Percentiles rank a stretch among this genome's conserved stretches.
phyloP scores from a whole-genome alignment of 352 stramenopile species.

The Phytophthora pini region DNA sequence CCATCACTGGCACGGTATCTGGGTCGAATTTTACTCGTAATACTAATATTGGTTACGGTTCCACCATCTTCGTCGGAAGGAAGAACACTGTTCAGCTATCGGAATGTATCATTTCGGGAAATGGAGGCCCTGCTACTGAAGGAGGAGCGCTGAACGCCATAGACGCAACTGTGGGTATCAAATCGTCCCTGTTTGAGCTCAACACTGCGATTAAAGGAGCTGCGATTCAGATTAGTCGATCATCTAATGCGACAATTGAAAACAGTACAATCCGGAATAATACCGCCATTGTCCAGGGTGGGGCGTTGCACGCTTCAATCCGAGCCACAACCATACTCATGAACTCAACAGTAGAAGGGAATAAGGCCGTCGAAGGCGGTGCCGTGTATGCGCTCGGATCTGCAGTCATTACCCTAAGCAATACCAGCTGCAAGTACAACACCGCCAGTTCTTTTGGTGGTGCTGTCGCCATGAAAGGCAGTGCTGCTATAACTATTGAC shows the following conservation, averaged over 20 bases:
- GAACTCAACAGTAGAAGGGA: slow-evolving; percentile 41
- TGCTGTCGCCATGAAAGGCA: slow-evolving; percentile 40
- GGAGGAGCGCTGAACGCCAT: slow-evolving; percentile 53
- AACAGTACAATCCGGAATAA: slow-evolving; percentile 48
- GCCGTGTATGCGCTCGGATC: slow-evolving; percentile 55
- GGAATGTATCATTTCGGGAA: slow-evolving; percentile 32
- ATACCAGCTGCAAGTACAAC: slow-evolving; percentile 31
- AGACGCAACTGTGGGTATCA: slow-evolving; percentile 45
- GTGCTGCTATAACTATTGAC: slow-evolving; percentile 25
- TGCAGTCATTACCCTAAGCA: slow-evolving; percentile 27
- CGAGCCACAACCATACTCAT: slow-evolving; percentile 41
- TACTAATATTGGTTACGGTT: slow-evolving; percentile 57
- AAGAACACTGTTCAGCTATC: slow-evolving; percentile 49
- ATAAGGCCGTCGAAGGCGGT: slow-evolving; percentile 53
- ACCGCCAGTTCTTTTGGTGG: slow-evolving; percentile 54
- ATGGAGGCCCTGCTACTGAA: slow-evolving; percentile 49
- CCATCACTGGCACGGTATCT: slow-evolving; percentile 27
- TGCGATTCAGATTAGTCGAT: slow-evolving; percentile 58
- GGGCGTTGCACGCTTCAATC: slow-evolving; percentile 58
- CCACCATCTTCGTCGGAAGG: slow-evolving; percentile 56
- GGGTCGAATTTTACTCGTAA: slow-evolving; percentile 49
- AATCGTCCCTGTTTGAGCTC: slow-evolving; percentile 41
- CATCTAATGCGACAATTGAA: slow-evolving; percentile 37
- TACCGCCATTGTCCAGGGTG: slow-evolving; percentile 38
- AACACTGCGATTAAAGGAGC: slow-evolving; percentile 51